phyloP scores from a whole-genome alignment of 2,329 filamentous ascomycete genomes.

The Podosphaera leucotricha region DNA sequence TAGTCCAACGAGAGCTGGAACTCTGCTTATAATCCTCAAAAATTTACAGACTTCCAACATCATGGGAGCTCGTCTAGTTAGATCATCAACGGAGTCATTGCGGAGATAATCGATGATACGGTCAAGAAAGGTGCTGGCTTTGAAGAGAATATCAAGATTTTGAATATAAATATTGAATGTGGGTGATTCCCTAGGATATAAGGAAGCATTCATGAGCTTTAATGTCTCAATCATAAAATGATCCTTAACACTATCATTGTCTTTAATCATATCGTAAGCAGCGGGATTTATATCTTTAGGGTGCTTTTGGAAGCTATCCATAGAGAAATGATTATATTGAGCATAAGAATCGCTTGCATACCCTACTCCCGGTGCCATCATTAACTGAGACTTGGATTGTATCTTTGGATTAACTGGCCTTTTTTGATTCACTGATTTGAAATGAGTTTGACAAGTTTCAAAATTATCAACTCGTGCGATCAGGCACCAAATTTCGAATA shows the following conservation, averaged over 20 bases:
- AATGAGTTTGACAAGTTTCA: background rate
- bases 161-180: background rate
- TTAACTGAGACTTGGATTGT: background rate
- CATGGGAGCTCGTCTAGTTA: slow-evolving; percentile 4
- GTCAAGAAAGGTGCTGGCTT: slow-evolving; percentile 6
- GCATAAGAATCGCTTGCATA: slow-evolving; percentile 2
- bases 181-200: background rate
- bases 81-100: slow-evolving; percentile 8
- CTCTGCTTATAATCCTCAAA: slow-evolving; percentile 1
- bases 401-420: background rate
- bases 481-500: slow-evolving; percentile 6
- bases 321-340: background rate
- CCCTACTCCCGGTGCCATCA: slow-evolving; percentile 3
- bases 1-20: slow-evolving; percentile 3
- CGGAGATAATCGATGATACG: slow-evolving; percentile 5
- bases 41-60: slow-evolving; percentile 5
- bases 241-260: slow-evolving; percentile 3
- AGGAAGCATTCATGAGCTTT: slow-evolving; percentile 4
- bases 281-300: background rate
- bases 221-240: slow-evolving; percentile 5
- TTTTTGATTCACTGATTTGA: background rate
- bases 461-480: slow-evolving; percentile 6
- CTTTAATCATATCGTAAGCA: background rate
- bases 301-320: background rate
- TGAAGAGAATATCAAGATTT: slow-evolving; percentile 3